These are phyloP conservation scores for Clitocybe nebularis DNA, from an alignment of 1,284 basidiomycete genomes.

Conservation along the genomic window DNA sequence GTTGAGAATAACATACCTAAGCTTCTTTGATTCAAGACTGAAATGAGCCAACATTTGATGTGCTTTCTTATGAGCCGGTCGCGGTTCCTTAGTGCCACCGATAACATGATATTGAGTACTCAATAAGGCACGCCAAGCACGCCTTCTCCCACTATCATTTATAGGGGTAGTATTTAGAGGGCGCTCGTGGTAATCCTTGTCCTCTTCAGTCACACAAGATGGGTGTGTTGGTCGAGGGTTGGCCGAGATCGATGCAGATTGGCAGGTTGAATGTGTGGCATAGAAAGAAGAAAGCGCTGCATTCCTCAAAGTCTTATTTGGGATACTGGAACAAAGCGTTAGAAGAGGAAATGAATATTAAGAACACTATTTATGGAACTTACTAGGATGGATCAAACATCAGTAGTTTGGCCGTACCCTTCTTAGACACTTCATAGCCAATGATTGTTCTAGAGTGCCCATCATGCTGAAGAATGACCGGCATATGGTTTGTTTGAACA, in stretches of 20 bases:
- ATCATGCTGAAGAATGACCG: constrained; percentile 74
- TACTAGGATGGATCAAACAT: constrained; percentile 79
- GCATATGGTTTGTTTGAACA: constrained; percentile 59
- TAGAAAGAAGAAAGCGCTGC: constrained; percentile 1
- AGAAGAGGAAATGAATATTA: background rate
- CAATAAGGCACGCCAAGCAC: too few relatives aligned
- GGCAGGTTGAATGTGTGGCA: background rate
- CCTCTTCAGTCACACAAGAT: too few relatives aligned
- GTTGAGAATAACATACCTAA: constrained; percentile 10
- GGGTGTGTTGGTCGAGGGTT: too few relatives aligned
- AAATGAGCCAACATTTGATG: constrained; percentile 2
- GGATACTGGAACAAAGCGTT: constrained; percentile 8
- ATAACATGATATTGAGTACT: too few relatives aligned
- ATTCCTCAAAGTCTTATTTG: constrained; percentile 6
- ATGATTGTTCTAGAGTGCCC: constrained; percentile 86
- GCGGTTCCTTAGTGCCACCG: too few relatives aligned
- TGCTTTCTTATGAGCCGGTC: too few relatives aligned
- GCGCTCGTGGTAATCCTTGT: too few relatives aligned
- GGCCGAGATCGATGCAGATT: background rate
- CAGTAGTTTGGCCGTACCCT: constrained; percentile 60
- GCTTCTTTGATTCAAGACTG: constrained; percentile 10
- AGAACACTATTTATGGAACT: too few relatives aligned
- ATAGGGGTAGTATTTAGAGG: too few relatives aligned
- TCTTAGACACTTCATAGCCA: constrained; percentile 68
- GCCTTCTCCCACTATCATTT: too few relatives aligned